Evolutionary conservation across 352 stramenopile genomes (phyloP), one percentile per base, ranked within the genome.

Genomic region (Phytopythium litorale): DNA sequence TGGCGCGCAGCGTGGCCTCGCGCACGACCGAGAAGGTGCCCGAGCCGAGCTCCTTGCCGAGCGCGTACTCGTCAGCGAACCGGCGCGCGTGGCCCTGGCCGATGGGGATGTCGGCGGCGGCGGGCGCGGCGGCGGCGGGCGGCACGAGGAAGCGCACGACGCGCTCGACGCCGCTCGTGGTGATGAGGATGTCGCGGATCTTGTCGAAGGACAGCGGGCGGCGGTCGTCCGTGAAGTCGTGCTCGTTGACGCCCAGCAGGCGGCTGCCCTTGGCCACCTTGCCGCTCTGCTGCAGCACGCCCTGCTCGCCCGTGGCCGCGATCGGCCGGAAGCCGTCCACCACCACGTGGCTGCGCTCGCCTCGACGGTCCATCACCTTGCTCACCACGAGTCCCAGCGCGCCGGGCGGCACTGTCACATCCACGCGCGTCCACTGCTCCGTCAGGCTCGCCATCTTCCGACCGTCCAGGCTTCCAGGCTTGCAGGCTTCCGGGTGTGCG

Each of bases 21-120:
- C 88, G 87, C 43, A 98, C 91, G 48, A 97, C 84, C 3, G 87
- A 96, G 72, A 96, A 98, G 6, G 87, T 96, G 45, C 91, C 91
- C 46, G 87, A 94, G 42, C 91, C 91, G 57, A 98, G 89, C 62
- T 88, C 81, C 56, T 94, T 91, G 49, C 88, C 89, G 32, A 98
- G 68, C 51, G 76, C 73, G 72, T 95, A 95, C 66, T 93, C 72
- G 43, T 92, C 79, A 1, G 66, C 70, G 48, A 94, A 94, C 35
- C 74, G 66, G 18, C 74, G 62, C 15, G 25, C 43, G 12, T 54
- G 55, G 50, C 69, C 66, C 60, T 61, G 25, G 46, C 64, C 61
- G 60, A 72, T 60, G 43, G 73, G 69, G 25, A 68, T 71, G 45
- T 79, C 65, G 32, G 77, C 65, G 18, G 56, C 35, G 18, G 68